phyloP scores from a whole-genome alignment of 805 yeast genomes.

The Hanseniaspora singularis region DNA sequence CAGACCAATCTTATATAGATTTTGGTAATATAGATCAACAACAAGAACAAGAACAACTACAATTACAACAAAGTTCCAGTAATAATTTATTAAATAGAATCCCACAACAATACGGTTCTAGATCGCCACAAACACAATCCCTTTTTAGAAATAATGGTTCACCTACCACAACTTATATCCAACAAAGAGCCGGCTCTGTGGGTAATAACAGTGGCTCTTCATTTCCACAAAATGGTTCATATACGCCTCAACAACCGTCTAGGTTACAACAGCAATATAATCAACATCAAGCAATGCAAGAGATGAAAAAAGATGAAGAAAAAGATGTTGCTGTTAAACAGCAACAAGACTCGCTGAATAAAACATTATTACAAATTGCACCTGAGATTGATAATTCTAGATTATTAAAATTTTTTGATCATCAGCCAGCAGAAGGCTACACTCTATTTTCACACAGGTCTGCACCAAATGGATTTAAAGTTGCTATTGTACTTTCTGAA shows the following conservation, averaged over 20 bases:
- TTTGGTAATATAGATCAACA: constrained; percentile 19
- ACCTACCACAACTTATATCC: constrained; percentile 16
- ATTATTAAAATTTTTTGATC: constrained; percentile 57
- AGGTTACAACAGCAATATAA: constrained; percentile 19
- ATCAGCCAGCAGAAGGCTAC: constrained; percentile 70
- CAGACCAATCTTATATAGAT: constrained; percentile 25
- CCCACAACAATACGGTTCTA: neutral
- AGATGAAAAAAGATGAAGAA: constrained; percentile 1
- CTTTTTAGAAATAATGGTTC: constrained; percentile 14
- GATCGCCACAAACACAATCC: constrained; percentile 13
- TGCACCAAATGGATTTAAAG: constrained; percentile 94
- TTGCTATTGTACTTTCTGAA: constrained; percentile 79
- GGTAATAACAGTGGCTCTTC: constrained; percentile 8
- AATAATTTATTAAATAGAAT: constrained; percentile 12
- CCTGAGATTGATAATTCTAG: constrained; percentile 39
- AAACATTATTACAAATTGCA: constrained; percentile 4
- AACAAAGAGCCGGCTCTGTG: constrained; percentile 12
- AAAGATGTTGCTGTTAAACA: constrained; percentile 10
- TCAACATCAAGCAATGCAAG: constrained; percentile 21
- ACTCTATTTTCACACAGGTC: constrained; percentile 75
- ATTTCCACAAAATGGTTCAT: constrained; percentile 4
- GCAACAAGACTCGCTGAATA: constrained; percentile 16
- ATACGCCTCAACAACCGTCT: constrained; percentile 17
- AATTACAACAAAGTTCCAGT: constrained; percentile 10
- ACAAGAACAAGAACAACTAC: constrained; percentile 18